Evolutionary conservation across 2,329 filamentous ascomycete species (phyloP).

Genomic region (Fusarium nodosum): DNA sequence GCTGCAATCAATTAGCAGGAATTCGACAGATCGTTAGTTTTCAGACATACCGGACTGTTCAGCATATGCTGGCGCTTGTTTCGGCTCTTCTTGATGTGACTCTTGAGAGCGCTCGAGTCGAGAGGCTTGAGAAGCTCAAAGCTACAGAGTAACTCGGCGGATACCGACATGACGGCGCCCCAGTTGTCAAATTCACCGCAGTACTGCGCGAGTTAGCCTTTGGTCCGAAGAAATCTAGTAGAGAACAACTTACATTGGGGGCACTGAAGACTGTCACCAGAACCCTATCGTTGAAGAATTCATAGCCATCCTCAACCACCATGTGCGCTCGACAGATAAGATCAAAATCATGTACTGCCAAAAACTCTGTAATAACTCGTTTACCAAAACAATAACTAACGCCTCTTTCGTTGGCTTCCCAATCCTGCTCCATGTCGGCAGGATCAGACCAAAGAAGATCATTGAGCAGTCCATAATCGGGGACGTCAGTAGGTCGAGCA

Average conservation of each 20-base stretch:
- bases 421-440: conserved; percentile 97
- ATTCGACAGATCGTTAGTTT: background rate
- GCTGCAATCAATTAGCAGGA: conserved; percentile 55
- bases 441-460: conserved; percentile 98
- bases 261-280: conserved; percentile 98
- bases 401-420: conserved; percentile 96
- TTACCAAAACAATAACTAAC: conserved; percentile 99
- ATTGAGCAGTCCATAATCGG: conserved; percentile 94
- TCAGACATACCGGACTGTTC: conserved; percentile 87
- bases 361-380: conserved; percentile 96
- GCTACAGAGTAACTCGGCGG: conserved; percentile 90
- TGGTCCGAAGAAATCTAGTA: background rate
- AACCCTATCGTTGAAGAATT: conserved; percentile 96
- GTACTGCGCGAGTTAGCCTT: conserved; percentile 72
- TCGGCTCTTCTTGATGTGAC: conserved; percentile 97
- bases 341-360: conserved; percentile 96
- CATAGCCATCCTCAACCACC: conserved; percentile 99
- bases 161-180: conserved; percentile 99
- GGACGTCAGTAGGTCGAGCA: conserved; percentile 94
- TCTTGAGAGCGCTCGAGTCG: conserved; percentile 96
- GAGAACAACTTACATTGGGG: conserved; percentile 81
- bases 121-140: conserved; percentile 97
- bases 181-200: conserved; percentile 99
- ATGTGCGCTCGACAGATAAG: conserved; percentile 97
- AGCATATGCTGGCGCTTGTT: conserved; percentile 96